Evolutionary conservation across 2,329 filamentous ascomycete genomes (phyloP).

Genomic region (Helotiales sp.): DNA sequence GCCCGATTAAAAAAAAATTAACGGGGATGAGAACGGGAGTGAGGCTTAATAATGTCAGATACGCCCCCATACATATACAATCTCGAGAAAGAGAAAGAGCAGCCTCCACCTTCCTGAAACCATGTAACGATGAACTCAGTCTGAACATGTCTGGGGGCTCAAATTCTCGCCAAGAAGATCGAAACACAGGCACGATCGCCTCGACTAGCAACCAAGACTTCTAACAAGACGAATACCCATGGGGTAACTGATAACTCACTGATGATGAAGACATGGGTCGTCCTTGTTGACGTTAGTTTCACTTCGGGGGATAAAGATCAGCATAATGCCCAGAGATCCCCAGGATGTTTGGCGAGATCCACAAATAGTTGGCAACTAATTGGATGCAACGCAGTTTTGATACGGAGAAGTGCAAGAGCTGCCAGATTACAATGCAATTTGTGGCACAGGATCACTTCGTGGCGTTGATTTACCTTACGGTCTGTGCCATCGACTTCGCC

Average conservation of each 20-base stretch:
- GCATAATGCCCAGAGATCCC: background rate
- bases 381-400: background rate
- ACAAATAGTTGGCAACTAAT: background rate
- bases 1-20: background rate
- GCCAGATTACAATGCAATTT: background rate
- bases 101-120: conserved; percentile 12
- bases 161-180: background rate
- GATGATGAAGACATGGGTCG: background rate
- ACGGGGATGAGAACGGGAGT: background rate
- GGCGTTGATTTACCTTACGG: background rate
- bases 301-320: conserved; percentile 3
- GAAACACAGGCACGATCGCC: conserved; percentile 1
- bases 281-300: background rate
- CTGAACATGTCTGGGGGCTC: conserved; percentile 4
- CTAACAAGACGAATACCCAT: conserved; percentile 7
- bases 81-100: background rate
- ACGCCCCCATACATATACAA: conserved; percentile 1
- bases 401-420: background rate
- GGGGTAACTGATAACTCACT: background rate
- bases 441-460: background rate
- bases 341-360: background rate
- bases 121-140: background rate
- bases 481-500: background rate
- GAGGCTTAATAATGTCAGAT: background rate
- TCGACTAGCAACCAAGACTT: background rate